A percentile compares a stretch with the other conserved stretches of the same genome.
Evolutionary conservation across 2,329 filamentous ascomycete genomes (phyloP).

Genomic region (Penicillium freii): DNA sequence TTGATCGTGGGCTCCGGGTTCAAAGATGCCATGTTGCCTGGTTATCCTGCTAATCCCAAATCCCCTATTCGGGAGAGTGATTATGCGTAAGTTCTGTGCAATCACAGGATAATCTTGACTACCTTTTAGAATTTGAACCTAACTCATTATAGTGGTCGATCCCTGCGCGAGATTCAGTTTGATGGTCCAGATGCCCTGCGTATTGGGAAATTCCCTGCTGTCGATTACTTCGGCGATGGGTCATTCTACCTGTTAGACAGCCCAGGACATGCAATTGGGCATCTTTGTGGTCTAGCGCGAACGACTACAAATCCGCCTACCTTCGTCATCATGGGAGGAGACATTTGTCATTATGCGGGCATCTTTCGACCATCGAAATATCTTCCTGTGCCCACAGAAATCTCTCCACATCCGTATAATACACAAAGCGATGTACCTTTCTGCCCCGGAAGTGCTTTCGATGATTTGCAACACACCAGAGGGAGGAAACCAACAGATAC

Average conservation of each 20-base stretch:
- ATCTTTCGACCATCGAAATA: constrained; percentile 31
- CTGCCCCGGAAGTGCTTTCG: too few relatives aligned
- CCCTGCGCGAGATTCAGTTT: constrained; percentile 22
- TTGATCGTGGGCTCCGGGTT: constrained; percentile 1
- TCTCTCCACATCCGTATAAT: too few relatives aligned
- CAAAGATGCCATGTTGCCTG: constrained; percentile 5
- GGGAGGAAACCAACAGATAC: too few relatives aligned
- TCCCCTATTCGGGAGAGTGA: constrained; percentile 19
- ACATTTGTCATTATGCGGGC: constrained; percentile 28
- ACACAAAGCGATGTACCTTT: too few relatives aligned
- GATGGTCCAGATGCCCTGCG: background rate
- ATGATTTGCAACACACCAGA: too few relatives aligned
- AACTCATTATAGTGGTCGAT: constrained; percentile 5
- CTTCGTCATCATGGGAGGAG: constrained; percentile 31
- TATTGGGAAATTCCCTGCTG: constrained; percentile 36
- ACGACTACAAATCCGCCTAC: constrained; percentile 8
- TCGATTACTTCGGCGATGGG: constrained; percentile 57
- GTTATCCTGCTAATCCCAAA: constrained; percentile 22
- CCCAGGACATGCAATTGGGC: constrained; percentile 28
- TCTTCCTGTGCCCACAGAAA: constrained; percentile 12
- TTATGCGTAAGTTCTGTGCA: background rate
- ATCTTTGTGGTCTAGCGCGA: constrained; percentile 24
- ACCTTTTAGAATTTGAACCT: too few relatives aligned
- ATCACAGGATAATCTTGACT: too few relatives aligned
- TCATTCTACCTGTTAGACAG: constrained; percentile 53